Evolutionary conservation across 2,329 filamentous ascomycete genomes (phyloP).

Genomic region (Cytospora schulzeri): DNA sequence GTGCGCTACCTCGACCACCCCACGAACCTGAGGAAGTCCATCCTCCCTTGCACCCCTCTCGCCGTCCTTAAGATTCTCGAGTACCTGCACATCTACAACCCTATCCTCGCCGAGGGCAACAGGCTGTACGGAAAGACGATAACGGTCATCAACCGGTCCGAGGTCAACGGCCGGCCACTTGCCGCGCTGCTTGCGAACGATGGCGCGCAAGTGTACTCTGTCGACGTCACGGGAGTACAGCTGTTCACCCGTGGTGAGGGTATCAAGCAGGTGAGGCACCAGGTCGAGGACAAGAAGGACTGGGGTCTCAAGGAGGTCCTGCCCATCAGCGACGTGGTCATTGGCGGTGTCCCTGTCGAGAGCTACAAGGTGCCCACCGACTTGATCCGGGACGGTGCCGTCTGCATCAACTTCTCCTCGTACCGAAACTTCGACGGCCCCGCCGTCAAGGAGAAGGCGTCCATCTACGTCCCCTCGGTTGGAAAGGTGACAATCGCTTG

Average conservation of each 20-base stretch:
- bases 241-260: constrained; percentile 89
- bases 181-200: constrained; percentile 95
- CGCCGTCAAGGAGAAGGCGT: constrained; percentile 90
- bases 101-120: constrained; percentile 89
- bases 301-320: constrained; percentile 81
- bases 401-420: constrained; percentile 99
- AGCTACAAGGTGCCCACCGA: constrained; percentile 87
- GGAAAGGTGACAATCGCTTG: constrained; percentile 97
- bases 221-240: constrained; percentile 90
- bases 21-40: constrained; percentile 78
- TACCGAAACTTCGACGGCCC: constrained; percentile 88
- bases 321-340: constrained; percentile 89
- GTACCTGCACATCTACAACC: constrained; percentile 94
- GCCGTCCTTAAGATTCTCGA: constrained; percentile 97
- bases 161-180: constrained; percentile 91
- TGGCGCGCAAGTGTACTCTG: constrained; percentile 91
- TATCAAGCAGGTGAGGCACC: constrained; percentile 81
- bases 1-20: constrained; percentile 87
- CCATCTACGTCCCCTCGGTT: constrained; percentile 94
- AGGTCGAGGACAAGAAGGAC: constrained; percentile 80
- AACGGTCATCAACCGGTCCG: constrained; percentile 93
- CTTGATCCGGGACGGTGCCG: constrained; percentile 82
- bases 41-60: constrained; percentile 92
- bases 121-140: constrained; percentile 91
- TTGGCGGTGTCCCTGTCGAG: constrained; percentile 87